Conservation (phyloP, 352 stramenopile genomes). For the Globisporangium ultimum region DNA sequence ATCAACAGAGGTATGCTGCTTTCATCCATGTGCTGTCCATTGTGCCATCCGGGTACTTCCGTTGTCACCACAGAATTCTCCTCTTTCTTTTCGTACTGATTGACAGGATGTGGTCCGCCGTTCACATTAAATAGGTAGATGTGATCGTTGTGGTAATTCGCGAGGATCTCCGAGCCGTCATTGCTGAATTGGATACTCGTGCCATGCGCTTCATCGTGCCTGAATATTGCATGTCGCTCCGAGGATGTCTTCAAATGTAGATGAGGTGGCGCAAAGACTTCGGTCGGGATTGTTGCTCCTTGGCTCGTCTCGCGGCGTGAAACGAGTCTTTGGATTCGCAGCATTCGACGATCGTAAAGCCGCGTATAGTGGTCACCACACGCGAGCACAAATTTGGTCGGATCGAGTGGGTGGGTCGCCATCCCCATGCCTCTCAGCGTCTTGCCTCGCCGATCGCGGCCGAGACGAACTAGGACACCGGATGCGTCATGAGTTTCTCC, state of each 20-base stretch:
- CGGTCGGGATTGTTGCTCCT: constrained; percentile 40
- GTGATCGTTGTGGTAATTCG: constrained; percentile 85
- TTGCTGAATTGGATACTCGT: constrained; percentile 82
- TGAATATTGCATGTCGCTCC: constrained; percentile 29
- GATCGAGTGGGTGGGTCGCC: constrained; percentile 60
- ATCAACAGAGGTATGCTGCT: constrained; percentile 2
- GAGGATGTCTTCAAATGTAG: constrained; percentile 63
- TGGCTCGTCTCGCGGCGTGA: constrained; percentile 15
- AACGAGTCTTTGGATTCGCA: constrained; percentile 39
- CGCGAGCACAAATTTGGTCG: constrained; percentile 66
- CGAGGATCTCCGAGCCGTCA: constrained; percentile 61
- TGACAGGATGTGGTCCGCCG: constrained; percentile 15
- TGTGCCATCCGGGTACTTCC: constrained; percentile 25
- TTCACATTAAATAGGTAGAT: constrained; percentile 79
- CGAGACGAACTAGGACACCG: constrained; percentile 64
- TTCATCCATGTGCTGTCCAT: constrained; percentile 26
- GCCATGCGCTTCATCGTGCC: constrained; percentile 58
- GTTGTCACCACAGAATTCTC: constrained; percentile 4
- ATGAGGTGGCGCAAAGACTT: constrained; percentile 76
- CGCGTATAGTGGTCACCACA: constrained; percentile 81
- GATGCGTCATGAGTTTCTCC: constrained; percentile 34
- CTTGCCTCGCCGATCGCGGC: constrained; percentile 38
- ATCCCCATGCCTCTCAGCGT: constrained; percentile 71
- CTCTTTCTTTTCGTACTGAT: constrained; percentile 14
- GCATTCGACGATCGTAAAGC: constrained; percentile 77